phyloP scores from a whole-genome alignment of 257 asterid genomes.

The Solanum etuberosum region DNA sequence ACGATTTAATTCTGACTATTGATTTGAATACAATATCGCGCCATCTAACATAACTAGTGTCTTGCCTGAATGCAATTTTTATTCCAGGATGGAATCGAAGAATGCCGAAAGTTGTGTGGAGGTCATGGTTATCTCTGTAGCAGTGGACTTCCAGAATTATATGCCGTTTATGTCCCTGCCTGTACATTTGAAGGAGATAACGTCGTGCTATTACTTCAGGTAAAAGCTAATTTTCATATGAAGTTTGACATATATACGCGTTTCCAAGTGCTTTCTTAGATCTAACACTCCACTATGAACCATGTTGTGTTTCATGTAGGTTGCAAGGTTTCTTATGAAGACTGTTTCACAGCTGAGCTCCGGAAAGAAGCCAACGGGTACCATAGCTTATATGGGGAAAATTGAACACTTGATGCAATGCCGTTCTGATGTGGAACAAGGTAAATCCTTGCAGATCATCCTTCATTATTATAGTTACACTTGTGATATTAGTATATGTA shows the following conservation, averaged over 20 bases:
- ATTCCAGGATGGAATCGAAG: slow-evolving; percentile 90
- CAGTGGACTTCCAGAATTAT: slow-evolving; percentile 98
- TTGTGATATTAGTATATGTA: neutral
- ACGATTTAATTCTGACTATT: neutral
- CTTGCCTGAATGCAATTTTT: neutral
- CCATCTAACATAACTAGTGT: neutral
- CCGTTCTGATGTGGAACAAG: slow-evolving; percentile 50
- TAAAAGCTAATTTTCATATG: neutral
- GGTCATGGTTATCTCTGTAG: slow-evolving; percentile 96
- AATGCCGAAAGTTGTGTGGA: slow-evolving; percentile 92
- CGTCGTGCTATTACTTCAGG: slow-evolving; percentile 74
- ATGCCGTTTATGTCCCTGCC: slow-evolving; percentile 96
- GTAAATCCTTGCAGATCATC: slow-evolving; percentile 15
- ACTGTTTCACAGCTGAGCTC: slow-evolving; percentile 69
- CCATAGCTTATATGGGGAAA: slow-evolving; percentile 67
- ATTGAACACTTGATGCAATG: slow-evolving; percentile 56
- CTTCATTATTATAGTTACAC: neutral
- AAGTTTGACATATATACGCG: neutral
- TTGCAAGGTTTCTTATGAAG: slow-evolving; percentile 93
- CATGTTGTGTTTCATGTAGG: slow-evolving; percentile 27
- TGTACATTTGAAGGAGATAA: slow-evolving; percentile 99
- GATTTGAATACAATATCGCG: neutral
- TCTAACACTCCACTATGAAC: neutral
- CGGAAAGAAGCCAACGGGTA: slow-evolving; percentile 65
- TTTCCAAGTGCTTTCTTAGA: neutral